Evolutionary conservation across 2,329 filamentous ascomycete genomes (phyloP).

Genomic region (Verticillium klebahnii): DNA sequence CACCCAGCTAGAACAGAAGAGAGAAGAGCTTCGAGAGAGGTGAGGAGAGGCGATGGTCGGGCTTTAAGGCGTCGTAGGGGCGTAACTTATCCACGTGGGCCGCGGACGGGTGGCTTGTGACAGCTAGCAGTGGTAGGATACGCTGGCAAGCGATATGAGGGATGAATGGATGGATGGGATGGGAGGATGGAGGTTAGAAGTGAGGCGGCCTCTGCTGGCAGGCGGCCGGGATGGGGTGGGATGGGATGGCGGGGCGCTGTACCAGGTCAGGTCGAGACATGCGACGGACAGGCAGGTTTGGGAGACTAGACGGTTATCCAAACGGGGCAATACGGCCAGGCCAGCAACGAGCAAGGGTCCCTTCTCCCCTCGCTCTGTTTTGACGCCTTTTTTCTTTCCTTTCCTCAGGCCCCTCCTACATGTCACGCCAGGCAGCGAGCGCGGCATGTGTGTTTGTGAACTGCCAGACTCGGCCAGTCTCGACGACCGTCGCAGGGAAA

Average conservation of each 20-base stretch:
- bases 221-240: not conserved
- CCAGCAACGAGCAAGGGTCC: not conserved
- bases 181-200: not conserved
- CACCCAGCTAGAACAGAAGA: not conserved
- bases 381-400: not conserved
- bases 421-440: not conserved
- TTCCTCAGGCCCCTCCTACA: not conserved
- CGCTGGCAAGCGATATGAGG: not conserved
- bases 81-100: not conserved
- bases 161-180: not conserved
- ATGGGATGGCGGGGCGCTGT: not conserved
- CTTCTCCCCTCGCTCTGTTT: not conserved
- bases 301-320: not conserved
- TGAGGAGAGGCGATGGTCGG: not conserved
- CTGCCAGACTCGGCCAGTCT: not conserved
- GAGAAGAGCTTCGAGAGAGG: not conserved
- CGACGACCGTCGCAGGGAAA: not conserved
- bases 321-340: not conserved
- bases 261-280: not conserved
- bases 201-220: not conserved
- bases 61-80: not conserved
- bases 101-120: not conserved
- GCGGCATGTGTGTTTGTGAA: not conserved
- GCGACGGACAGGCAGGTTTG: not conserved
- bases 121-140: not conserved